These are phyloP conservation scores for Pleurotus sapidus DNA, from an alignment of 768 basidiomycete species.

Conservation along the genomic window DNA sequence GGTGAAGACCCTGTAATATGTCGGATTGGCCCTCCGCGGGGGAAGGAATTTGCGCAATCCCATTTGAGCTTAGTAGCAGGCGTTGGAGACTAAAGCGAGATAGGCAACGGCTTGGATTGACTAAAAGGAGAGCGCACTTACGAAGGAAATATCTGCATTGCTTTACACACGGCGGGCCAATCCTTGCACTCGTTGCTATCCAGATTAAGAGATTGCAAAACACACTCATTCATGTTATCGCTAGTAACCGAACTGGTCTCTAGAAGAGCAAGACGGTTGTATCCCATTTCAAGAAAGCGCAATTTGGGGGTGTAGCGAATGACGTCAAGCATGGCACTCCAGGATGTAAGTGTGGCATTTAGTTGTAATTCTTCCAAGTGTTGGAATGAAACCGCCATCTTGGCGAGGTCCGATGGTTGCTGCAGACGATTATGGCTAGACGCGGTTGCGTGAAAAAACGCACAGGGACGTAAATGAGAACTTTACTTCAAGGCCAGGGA, in stretches of 20 bases:
- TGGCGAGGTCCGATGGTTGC: constrained; percentile 27
- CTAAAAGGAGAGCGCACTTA: constrained; percentile 28
- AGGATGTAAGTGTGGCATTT: constrained; percentile 69
- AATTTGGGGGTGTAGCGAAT: constrained; percentile 53
- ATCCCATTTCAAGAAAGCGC: constrained; percentile 62
- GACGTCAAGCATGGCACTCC: constrained; percentile 61
- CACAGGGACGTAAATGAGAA: constrained; percentile 8
- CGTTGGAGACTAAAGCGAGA: constrained; percentile 50
- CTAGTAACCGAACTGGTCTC: constrained; percentile 16
- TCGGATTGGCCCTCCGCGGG: constrained; percentile 22
- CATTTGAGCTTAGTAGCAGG: constrained; percentile 66
- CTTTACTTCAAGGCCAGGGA: constrained; percentile 78
- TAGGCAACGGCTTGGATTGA: constrained; percentile 10
- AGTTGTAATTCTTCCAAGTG: constrained; percentile 65
- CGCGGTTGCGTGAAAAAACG: constrained; percentile 14
- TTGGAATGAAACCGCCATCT: constrained; percentile 41
- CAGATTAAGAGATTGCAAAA: constrained; percentile 59
- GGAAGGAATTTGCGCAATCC: constrained; percentile 47
- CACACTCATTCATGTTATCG: constrained; percentile 14
- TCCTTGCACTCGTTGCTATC: constrained; percentile 61
- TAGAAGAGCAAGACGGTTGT: constrained; percentile 53
- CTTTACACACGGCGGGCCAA: constrained; percentile 50
- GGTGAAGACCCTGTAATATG: constrained; percentile 36
- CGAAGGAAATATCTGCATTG: constrained; percentile 43
- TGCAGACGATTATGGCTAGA: constrained; percentile 67